These are phyloP conservation scores for Musa troglodytarum DNA, from an alignment of 176 grass and related monocot genomes.

Conservation along the genomic window DNA sequence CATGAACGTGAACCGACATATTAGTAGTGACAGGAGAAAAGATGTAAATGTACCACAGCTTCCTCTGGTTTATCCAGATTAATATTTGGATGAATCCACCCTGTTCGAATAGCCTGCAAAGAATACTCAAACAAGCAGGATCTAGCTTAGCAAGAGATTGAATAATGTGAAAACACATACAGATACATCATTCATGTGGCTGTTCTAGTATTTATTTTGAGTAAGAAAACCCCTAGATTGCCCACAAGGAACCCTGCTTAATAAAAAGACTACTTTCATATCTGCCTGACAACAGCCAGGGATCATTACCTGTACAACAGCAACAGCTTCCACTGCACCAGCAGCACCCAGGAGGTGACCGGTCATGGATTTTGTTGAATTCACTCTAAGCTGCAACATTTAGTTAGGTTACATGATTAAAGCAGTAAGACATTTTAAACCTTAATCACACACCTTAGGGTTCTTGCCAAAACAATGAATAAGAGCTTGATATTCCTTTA, in stretches of 20 bases:
- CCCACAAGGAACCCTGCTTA: no score
- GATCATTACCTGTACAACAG: slow-evolving; percentile 65
- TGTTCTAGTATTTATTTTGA: background rate
- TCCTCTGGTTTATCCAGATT: slow-evolving; percentile 93
- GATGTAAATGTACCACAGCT: slow-evolving; percentile 49
- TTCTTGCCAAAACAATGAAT: slow-evolving; percentile 83
- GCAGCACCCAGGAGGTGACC: slow-evolving; percentile 90
- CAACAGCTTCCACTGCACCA: slow-evolving; percentile 96
- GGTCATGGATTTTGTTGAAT: slow-evolving; percentile 98
- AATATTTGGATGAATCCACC: slow-evolving; percentile 97
- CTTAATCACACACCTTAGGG: slow-evolving; percentile 47
- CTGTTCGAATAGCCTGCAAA: slow-evolving; percentile 96
- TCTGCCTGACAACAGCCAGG: background rate
- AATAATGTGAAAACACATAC: slow-evolving; percentile 9
- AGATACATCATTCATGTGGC: background rate
- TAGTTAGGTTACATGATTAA: slow-evolving; percentile 16
- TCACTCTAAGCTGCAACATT: slow-evolving; percentile 65
- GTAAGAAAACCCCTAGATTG: no score
- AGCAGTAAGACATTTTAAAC: slow-evolving; percentile 1
- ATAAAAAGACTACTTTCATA: no score
- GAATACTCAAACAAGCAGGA: no score
- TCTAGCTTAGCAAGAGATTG: background rate
- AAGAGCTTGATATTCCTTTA: slow-evolving; percentile 93
- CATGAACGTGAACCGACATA: no score
- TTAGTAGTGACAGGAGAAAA: background rate